Percentiles rank a stretch among this genome's conserved stretches.
Evolutionary conservation across 305 asterid species (phyloP).

Genomic region (Salvia sclarea): DNA sequence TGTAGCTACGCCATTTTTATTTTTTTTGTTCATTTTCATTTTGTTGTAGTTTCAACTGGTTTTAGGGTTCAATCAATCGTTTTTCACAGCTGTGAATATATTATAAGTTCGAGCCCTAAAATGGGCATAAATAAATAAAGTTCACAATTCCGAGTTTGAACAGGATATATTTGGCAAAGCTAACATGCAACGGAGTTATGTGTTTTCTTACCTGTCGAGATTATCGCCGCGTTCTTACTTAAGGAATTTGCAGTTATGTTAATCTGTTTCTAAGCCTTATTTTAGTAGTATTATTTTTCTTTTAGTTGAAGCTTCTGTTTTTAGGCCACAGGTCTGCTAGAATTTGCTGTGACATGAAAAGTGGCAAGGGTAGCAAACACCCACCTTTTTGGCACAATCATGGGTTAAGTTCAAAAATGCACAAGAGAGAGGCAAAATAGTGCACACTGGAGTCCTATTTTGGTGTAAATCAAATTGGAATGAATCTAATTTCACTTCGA

Average conservation of each 20-base stretch:
- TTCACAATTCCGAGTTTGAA: background rate
- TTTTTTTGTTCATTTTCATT: background rate
- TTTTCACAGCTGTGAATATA: constrained; percentile 35
- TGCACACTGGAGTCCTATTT: no score
- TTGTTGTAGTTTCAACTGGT: background rate
- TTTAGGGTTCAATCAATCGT: constrained; percentile 20
- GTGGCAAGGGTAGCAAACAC: no score
- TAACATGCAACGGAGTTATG: background rate
- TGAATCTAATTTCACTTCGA: no score
- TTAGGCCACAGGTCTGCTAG: background rate
- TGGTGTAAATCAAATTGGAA: no score
- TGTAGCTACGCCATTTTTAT: constrained; percentile 28
- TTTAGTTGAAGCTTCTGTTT: background rate
- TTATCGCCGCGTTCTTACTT: background rate
- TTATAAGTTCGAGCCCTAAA: background rate
- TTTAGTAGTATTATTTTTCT: background rate
- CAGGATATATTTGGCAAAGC: background rate
- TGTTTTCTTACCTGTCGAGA: constrained; percentile 14
- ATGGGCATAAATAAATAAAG: constrained; percentile 6
- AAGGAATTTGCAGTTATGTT: constrained; percentile 5
- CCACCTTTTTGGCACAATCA: no score
- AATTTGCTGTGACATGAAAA: no score
- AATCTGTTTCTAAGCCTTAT: no score
- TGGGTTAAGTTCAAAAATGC: no score
- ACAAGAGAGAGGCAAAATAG: no score